phyloP scores from a whole-genome alignment of 2,329 filamentous ascomycete species.

The Sporothrix inflata region DNA sequence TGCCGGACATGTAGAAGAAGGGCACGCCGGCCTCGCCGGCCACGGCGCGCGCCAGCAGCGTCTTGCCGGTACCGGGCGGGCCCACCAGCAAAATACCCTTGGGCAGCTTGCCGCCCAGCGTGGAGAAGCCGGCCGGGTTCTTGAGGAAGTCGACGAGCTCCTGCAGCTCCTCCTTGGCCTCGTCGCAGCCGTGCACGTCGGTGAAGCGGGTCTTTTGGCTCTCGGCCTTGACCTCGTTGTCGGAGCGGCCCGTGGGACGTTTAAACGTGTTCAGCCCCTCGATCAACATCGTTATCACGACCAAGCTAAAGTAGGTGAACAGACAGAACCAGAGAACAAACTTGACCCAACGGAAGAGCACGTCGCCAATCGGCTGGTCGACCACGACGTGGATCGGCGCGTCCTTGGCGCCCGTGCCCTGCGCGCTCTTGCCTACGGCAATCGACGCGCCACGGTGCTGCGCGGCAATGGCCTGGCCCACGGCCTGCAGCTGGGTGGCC shows the following conservation, averaged over 20 bases:
- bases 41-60: conserved; percentile 89
- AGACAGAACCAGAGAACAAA: conserved; percentile 80
- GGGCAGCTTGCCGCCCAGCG: conserved; percentile 91
- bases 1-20: conserved; percentile 99
- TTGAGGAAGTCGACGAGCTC: conserved; percentile 96
- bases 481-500: conserved; percentile 72
- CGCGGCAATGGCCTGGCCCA: conserved; percentile 80
- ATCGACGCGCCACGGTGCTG: conserved; percentile 69
- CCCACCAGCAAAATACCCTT: conserved; percentile 96
- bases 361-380: conserved; percentile 79
- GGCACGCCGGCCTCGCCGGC: conserved; percentile 96
- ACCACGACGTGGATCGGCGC: conserved; percentile 95
- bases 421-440: conserved; percentile 52
- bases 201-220: conserved; percentile 88
- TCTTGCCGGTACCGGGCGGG: conserved; percentile 96
- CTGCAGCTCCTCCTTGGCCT: conserved; percentile 96
- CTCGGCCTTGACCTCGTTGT: conserved; percentile 86
- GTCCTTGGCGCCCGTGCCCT: conserved; percentile 72
- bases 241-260: conserved; percentile 70
- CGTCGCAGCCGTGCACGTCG: conserved; percentile 96
- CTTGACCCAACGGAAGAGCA: conserved; percentile 89
- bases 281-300: conserved; percentile 78
- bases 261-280: conserved; percentile 80
- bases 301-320: conserved; percentile 76
- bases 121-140: conserved; percentile 90